Conservation (phyloP, 371 early-diverging fungal genomes). For the Mucor circinelloides region DNA sequence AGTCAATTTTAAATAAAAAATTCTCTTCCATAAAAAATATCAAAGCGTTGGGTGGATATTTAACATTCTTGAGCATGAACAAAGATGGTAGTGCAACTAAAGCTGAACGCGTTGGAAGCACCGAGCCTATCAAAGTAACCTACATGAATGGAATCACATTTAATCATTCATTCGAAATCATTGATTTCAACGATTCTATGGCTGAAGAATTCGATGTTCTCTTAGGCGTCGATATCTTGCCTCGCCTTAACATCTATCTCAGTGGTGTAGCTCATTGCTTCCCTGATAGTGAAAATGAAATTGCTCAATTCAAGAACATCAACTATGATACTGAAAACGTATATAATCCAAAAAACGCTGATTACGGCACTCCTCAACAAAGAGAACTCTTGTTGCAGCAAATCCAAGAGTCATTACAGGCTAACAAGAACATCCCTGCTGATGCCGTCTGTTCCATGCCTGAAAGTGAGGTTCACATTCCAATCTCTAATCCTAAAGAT, state of each 20-base stretch:
- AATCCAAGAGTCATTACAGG: no score
- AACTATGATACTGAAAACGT: no score
- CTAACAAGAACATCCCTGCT: no score
- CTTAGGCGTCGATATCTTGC: constrained; percentile 4
- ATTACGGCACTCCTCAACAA: no score
- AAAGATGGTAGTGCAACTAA: neutral
- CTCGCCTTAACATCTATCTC: neutral
- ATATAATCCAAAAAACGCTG: no score
- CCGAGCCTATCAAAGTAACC: neutral
- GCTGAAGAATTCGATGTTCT: neutral
- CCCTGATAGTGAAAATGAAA: no score
- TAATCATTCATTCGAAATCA: neutral
- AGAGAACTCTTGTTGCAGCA: no score
- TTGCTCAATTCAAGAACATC: no score
- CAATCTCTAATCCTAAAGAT: no score
- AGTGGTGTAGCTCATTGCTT: constrained; percentile 11
- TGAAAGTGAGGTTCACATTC: no score
- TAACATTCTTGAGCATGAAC: neutral
- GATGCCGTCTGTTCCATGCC: no score
- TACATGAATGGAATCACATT: neutral
- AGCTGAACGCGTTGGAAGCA: constrained; percentile 2
- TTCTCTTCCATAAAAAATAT: neutral
- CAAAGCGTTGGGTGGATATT: neutral
- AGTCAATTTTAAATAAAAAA: neutral
- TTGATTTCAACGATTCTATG: neutral